Percentiles rank a stretch among this genome's conserved stretches.
These are phyloP conservation scores for Musa troglodytarum DNA, from an alignment of 176 grass and related monocot species.

Conservation along the genomic window DNA sequence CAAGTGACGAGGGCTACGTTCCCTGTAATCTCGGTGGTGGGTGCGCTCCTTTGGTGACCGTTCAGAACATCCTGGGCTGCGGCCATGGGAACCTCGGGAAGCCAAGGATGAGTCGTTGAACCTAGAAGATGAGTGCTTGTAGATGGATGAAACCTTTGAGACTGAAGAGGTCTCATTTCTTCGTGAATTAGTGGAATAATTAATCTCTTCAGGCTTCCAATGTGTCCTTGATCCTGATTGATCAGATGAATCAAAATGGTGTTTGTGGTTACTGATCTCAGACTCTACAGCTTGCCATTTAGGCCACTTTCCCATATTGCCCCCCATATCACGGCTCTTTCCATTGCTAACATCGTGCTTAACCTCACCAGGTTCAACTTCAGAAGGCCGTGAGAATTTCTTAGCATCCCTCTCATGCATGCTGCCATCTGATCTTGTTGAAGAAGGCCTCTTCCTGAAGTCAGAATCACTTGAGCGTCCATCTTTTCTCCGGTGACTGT, in stretches of 20 bases:
- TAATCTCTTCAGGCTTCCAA: conserved; percentile 50
- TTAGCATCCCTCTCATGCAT: conserved; percentile 20
- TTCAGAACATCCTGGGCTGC: conserved; percentile 19
- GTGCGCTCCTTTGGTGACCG: conserved; percentile 38
- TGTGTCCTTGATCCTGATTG: conserved; percentile 43
- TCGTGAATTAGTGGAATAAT: conserved; percentile 14
- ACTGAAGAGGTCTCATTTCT: conserved; percentile 22
- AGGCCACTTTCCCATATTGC: conserved; percentile 12
- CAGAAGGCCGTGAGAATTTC: conserved; percentile 39
- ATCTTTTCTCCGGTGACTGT: conserved; percentile 18
- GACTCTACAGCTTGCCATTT: conserved; percentile 29
- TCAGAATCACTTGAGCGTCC: conserved; percentile 15
- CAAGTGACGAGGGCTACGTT: conserved; percentile 26
- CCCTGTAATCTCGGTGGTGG: conserved; percentile 36
- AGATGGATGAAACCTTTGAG: conserved; percentile 28
- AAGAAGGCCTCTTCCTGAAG: conserved; percentile 33
- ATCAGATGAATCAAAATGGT: conserved; percentile 29
- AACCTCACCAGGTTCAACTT: conserved; percentile 64
- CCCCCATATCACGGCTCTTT: conserved; percentile 34
- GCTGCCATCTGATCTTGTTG: conserved; percentile 1
- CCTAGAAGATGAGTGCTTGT: conserved; percentile 40
- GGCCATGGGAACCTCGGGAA: conserved; percentile 35
- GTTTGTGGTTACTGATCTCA: conserved; percentile 45
- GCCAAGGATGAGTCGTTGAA: conserved; percentile 33
- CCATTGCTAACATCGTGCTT: conserved; percentile 55